Base-by-base conservation (phyloP, 352 stramenopile genomes). In the Phytopythium sindhum region DNA sequence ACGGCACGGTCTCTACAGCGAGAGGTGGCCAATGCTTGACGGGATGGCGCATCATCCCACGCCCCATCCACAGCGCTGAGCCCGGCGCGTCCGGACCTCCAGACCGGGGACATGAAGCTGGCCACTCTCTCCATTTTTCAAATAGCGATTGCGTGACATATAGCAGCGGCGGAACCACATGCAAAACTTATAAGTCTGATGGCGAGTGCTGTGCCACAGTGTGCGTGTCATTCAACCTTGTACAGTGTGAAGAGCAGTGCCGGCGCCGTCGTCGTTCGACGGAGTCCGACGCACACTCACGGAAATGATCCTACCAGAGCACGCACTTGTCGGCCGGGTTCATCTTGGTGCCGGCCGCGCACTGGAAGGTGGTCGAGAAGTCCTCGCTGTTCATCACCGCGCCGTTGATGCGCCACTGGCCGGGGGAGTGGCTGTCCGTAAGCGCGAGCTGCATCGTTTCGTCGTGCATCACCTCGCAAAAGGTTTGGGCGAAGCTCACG, bases 321-420 rank as follows among this genome's bases (percentile, higher is more conserved):
- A 74, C 51, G 45, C 77, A 89, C 66, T 87, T 87, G 48, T 78
- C 59, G 29, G 53, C 42, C 37, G 80, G 72, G 61, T 86, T 86
- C 80, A 86, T 89, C 21, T 57, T 54, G 15, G 55, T 61, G 41
- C 56, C 61, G 23, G 29, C 52, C 5, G 75, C 51, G 60, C 84
- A 90, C 23, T 77, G 64, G 57, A 89, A 92, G 1, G 71, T 65
- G 48, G 57, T 29, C 15, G 75, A 66, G 67, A 90, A 92, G 45
- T 74, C 70, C 6, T 64, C 60, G 61, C 68, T 89, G 64, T 90
- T 92, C 78, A 82, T 90, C 4, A 63, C 69, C 2, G 68, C 81
- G 21, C 81, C 81, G 51, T 92, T 89, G 11, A 86, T 73, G 39
- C 84, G 83, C 63, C 60, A 78, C 15, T 78, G 65, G 0, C 58